A percentile compares a stretch with the other conserved stretches of the same genome.
Evolutionary conservation across 176 grass and related monocot genomes (phyloP).

Genomic region (Avena atlantica): DNA sequence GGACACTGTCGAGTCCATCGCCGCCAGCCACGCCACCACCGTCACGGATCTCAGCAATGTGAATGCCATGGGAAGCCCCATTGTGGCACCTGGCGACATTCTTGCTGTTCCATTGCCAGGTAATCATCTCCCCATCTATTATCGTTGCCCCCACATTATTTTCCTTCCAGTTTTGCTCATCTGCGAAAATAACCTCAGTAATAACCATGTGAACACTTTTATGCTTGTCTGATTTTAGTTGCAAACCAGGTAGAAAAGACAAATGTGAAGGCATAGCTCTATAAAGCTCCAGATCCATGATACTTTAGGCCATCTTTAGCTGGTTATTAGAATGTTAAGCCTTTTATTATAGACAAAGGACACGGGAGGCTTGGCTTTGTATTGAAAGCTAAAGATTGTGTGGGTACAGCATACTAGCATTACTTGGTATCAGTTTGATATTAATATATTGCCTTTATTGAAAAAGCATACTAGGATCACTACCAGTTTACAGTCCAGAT

Average conservation of each 20-base stretch:
- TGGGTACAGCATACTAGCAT: background rate
- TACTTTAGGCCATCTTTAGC: slow-evolving; percentile 2
- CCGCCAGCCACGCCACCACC: slow-evolving; percentile 65
- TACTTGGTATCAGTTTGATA: too few species aligned
- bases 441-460: too few species aligned
- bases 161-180: background rate
- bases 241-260: background rate
- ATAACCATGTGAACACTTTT: background rate
- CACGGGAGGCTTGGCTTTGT: background rate
- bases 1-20: slow-evolving; percentile 64
- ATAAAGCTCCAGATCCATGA: slow-evolving; percentile 16
- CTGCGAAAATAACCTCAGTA: background rate
- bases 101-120: slow-evolving; percentile 85
- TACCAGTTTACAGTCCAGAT: background rate
- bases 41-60: slow-evolving; percentile 85
- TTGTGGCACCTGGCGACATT: slow-evolving; percentile 73
- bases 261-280: background rate
- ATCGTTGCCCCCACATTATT: background rate
- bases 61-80: slow-evolving; percentile 80
- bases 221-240: slow-evolving; percentile 3
- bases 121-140: slow-evolving; percentile 4
- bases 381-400: slow-evolving; percentile 7
- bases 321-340: background rate
- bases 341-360: background rate
- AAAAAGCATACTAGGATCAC: too few species aligned